Percentiles rank a stretch among this genome's conserved stretches.
Conservation (phyloP, 192 early-diverging fungal genomes). For the Podila minutissima region DNA sequence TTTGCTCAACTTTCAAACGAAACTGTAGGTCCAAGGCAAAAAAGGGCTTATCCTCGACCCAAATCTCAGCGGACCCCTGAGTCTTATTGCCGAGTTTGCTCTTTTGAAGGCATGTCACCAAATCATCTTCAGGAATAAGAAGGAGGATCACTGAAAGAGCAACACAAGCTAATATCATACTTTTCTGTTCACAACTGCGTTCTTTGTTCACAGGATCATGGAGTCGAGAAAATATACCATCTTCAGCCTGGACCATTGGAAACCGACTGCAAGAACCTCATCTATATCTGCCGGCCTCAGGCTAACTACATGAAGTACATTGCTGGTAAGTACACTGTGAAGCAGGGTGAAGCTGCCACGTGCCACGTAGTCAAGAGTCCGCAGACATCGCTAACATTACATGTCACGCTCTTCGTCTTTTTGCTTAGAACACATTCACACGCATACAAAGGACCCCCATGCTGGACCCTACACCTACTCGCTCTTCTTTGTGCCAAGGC, state of each 20-base stretch:
- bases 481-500: conserved; percentile 89
- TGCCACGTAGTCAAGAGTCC: not conserved
- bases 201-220: conserved; percentile 78
- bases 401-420: conserved; percentile 1
- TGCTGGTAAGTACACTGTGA: conserved; percentile 63
- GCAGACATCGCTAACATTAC: not conserved
- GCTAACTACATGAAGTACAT: conserved; percentile 84
- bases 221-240: conserved; percentile 94
- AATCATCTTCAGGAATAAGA: not conserved
- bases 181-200: no score
- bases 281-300: conserved; percentile 89
- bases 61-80: conserved; percentile 83
- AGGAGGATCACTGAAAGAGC: not conserved
- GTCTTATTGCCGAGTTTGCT: conserved; percentile 87
- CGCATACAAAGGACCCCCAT: conserved; percentile 12
- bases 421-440: conserved; percentile 38
- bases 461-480: conserved; percentile 62
- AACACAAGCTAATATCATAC: not conserved
- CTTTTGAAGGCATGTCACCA: conserved; percentile 74
- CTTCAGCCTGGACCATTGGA: conserved; percentile 72
- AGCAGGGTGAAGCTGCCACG: no score
- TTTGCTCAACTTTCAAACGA: not conserved
- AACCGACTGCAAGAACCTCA: conserved; percentile 76
- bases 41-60: conserved; percentile 93
- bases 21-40: conserved; percentile 80